A percentile compares a stretch with the other conserved stretches of the same genome.
These are phyloP conservation scores for Syzygium aromaticum DNA, from an alignment of 345 rosid species.

Conservation along the genomic window DNA sequence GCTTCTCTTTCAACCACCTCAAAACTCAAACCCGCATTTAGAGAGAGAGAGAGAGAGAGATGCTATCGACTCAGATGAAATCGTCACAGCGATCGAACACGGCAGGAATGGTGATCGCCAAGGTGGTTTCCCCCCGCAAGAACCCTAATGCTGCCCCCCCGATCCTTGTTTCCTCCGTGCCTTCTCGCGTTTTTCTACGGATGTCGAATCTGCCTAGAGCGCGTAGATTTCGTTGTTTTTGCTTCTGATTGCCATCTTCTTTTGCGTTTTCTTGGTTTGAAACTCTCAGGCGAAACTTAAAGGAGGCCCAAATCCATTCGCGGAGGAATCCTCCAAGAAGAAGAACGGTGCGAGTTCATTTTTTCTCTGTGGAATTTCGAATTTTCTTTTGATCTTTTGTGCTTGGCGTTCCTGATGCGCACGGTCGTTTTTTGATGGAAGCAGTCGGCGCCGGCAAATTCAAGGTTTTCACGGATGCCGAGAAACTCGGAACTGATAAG, in stretches of 20 bases:
- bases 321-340: conserved; percentile 4
- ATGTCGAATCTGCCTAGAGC: not conserved
- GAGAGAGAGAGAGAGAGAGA: not conserved
- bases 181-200: not conserved
- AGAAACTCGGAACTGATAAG: conserved; percentile 21
- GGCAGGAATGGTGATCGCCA: not conserved
- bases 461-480: conserved; percentile 37
- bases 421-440: not conserved
- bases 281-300: not conserved
- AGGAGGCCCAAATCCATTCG: not conserved
- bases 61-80: not conserved
- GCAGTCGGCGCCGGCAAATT: conserved; percentile 29
- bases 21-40: not conserved
- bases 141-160: not conserved
- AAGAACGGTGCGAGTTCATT: conserved; percentile 2
- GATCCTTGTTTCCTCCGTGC: not conserved
- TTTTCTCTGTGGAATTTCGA: not conserved
- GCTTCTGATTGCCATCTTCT: not conserved
- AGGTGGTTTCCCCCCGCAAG: not conserved
- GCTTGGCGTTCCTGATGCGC: not conserved
- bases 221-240: not conserved
- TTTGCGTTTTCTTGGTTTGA: not conserved
- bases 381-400: not conserved
- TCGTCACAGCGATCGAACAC: not conserved
- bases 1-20: not conserved